Evolutionary conservation across 2,329 filamentous ascomycete genomes (phyloP), one percentile per base, ranked within the genome.

Genomic region (Zasmidium cellare): DNA sequence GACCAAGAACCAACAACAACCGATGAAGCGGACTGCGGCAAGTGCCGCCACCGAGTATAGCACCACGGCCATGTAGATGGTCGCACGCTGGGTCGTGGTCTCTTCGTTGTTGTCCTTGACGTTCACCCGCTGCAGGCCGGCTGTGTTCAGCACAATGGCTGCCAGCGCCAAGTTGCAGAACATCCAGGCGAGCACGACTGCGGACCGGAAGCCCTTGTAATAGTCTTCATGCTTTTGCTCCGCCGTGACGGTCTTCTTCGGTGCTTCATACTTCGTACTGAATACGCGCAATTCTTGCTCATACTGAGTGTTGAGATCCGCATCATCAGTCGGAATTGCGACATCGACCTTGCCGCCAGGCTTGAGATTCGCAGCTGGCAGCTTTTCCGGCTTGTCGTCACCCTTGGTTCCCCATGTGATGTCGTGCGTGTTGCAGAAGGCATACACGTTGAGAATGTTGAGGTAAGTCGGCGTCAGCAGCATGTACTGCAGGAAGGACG

Each of bases 391-490:
- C 75, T 96, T 97, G 77, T 97, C 93, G 73, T 97, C 94, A 68
- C 94, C 94, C 76, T 97, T 99, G 45, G 94, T 99, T 70, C 92
- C 92, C 92, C 92, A 97, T 2, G 92, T 96, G 64, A 97, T 94
- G 71, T 97, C 92, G 82, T 97, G 92, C 23, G 92, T 96, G 77
- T 97, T 97, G 78, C 92, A 97, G 77, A 99, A 99, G 60, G 93
- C 93, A 76, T 97, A 99, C 57, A 99, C 94, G 80, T 97, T 99
- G 69, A 99, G 87, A 58, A 97, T 92, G 76, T 97, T 99, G 79
- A 96, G 96, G 78, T 96, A 99, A 0, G 92, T 96, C 0, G 94
- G 94, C 0, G 92, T 96, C 57, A 99, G 83, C 45, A 97, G 85
- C 67, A 97, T 87, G 75, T 99, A 99, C 83, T 97, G 94, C 50